phyloP scores from a whole-genome alignment of 768 basidiomycete genomes.

The Termitomyces sp. region DNA sequence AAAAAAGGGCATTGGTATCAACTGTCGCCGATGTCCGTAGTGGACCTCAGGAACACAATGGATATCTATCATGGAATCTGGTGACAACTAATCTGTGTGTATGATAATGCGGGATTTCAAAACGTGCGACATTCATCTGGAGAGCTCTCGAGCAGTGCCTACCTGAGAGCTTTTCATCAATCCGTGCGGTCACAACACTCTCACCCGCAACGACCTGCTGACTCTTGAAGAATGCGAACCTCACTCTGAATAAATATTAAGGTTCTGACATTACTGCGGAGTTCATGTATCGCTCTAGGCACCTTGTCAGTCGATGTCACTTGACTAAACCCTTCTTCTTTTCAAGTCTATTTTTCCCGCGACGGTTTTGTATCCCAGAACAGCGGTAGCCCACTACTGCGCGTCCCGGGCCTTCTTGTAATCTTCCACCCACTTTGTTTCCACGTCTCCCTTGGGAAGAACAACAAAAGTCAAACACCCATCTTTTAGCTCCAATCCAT shows the following conservation, averaged over 20 bases:
- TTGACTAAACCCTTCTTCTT: background rate
- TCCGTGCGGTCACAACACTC: background rate
- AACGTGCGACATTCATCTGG: background rate
- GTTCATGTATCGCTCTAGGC: background rate
- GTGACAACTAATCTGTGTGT: background rate
- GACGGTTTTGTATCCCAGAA: background rate
- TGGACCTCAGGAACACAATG: background rate
- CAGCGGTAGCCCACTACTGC: background rate
- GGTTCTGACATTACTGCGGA: background rate
- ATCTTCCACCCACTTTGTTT: conserved; percentile 83
- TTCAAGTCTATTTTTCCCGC: background rate
- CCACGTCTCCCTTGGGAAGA: conserved; percentile 68
- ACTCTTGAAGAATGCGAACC: background rate
- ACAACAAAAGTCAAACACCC: conserved; percentile 78
- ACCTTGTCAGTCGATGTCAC: background rate
- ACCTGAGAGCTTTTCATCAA: background rate
- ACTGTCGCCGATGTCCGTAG: background rate
- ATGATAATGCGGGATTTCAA: background rate
- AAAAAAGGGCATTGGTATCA: background rate
- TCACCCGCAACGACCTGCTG: background rate
- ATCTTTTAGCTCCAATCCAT: conserved; percentile 83
- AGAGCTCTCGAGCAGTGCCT: background rate
- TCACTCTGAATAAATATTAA: background rate
- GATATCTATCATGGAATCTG: background rate
- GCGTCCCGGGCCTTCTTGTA: conserved; percentile 58